Base-by-base conservation (phyloP, 2,329 filamentous ascomycete genomes). In the Fusarium sp. region DNA sequence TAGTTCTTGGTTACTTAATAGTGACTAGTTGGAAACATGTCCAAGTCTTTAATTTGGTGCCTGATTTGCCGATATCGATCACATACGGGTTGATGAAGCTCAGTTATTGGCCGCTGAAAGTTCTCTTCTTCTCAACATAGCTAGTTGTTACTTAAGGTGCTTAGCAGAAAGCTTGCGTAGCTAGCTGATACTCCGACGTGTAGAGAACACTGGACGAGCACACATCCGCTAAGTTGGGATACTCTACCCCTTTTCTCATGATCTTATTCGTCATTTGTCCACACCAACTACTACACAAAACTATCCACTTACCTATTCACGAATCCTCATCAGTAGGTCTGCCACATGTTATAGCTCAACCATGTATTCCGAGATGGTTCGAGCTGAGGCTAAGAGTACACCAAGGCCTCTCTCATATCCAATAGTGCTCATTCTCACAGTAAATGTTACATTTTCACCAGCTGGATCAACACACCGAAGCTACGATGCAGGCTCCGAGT, bases 31-130 rank as follows among this genome's bases (percentile, higher is more conserved):
- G 20, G n/a, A 33, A 33, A 12, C 8, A 7, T 0, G 7, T 14
- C 24, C 7, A 20, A 13, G 0, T 17, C 15, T 49, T 14, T 33
- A 11, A 20, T 17, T 4, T 52, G 17, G 5, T 13, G 6, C 3
- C 9, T 35, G 31, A 2, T 22, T 28, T 38, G 18, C 1, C 24
- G 22, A 22, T 5, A 0, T n/a, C 15, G 10, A 14, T 7, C 6
- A 4, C 15, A 26, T 5, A 15, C 14, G 8, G 6, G 33, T 9
- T 39, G 35, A 17, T 11, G 12, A 35, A 51, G 17, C 7, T 10
- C 20, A 24, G 14, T n/a, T 3, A 22, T 2, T 22, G 36, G 5
- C 3, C n/a, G 11, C 15, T 18, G 12, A 6, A 24, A 4, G 6
- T 5, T 5, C 7, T 33, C 28, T 17, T 12, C 7, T n/a, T n/a